Base-by-base conservation (phyloP, 805 yeast genomes). In the Yamadazyma scolyti region DNA sequence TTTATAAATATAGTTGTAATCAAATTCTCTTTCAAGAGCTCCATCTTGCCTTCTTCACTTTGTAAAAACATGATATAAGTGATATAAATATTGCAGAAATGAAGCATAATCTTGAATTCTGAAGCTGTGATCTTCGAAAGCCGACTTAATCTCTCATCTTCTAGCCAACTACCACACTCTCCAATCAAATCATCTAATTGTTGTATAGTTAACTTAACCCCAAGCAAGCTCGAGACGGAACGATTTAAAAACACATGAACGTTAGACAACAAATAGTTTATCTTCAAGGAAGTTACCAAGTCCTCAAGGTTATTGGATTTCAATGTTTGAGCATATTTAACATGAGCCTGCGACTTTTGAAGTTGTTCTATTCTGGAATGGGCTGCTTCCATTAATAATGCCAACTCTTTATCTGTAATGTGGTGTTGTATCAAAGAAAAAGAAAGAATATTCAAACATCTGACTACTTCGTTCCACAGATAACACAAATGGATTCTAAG, bases 381-480 rank as follows among this genome's bases (percentile, higher is more conserved):
- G 4, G 27, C 31, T 17, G 23, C 21, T 23, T 25, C 19, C 8
- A 39, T 17, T 10, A 36, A 21, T 5, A n/a, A 9, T 23, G 36
- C 38, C 6, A 36, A 24, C 16, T 33, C 33, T 5, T 20, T 16
- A 15, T 33, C 34, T 5, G 11, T 17, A 20, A 18, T 20, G 4
- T 12, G 11, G 10, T 27, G 19, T 3, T 23, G 25, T 5, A 36
- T 25, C 22, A 37, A 34, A 11, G 30, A 20, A 17, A 28, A 37
- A 1, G 35, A 24, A 2, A 38, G 13, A 9, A 36, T 17, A 43
- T 63, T 63, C 5, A 48, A 30, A 11, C 60, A 28, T 11, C 69
- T 33, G n/a, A 65, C 36, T n/a, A 58, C 20, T 19, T 60, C 65
- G 23, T 41, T 38, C 71, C 71, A 65, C 5, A 63, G 19, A 21